Evolutionary conservation across 2,329 filamentous ascomycete species (phyloP).

Genomic region (Drechslerella dactyloides): DNA sequence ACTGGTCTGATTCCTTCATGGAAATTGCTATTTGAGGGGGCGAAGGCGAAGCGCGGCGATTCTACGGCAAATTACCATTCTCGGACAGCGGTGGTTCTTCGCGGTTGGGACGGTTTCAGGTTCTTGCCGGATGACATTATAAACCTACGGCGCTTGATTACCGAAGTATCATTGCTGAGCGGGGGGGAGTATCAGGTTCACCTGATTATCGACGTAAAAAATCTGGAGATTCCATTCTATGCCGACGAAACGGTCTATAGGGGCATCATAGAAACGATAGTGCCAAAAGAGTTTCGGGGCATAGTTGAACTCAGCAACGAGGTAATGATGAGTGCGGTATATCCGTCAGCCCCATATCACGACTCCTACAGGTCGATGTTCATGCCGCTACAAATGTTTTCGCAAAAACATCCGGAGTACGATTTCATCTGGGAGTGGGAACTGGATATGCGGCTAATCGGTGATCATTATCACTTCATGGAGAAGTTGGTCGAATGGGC

Average conservation of each 20-base stretch:
- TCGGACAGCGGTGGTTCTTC: slow-evolving; percentile 78
- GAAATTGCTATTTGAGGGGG: slow-evolving; percentile 15
- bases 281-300: slow-evolving; percentile 77
- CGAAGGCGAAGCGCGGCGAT: slow-evolving; percentile 2
- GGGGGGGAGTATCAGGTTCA: slow-evolving; percentile 87
- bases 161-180: slow-evolving; percentile 78
- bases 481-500: slow-evolving; percentile 74
- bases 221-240: slow-evolving; percentile 77
- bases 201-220: slow-evolving; percentile 82
- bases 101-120: slow-evolving; percentile 79
- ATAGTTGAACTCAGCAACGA: slow-evolving; percentile 93
- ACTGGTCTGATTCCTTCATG: slow-evolving; percentile 16
- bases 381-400: slow-evolving; percentile 95
- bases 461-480: slow-evolving; percentile 80
- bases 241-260: slow-evolving; percentile 72
- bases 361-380: slow-evolving; percentile 84
- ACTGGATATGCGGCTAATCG: slow-evolving; percentile 89
- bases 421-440: slow-evolving; percentile 96
- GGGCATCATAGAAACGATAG: slow-evolving; percentile 71
- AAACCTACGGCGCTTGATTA: slow-evolving; percentile 81
- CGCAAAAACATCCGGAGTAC: slow-evolving; percentile 81
- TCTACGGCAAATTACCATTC: slow-evolving; percentile 57
- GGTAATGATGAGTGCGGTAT: slow-evolving; percentile 87
- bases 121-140: slow-evolving; percentile 82
- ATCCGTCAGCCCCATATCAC: slow-evolving; percentile 63